Conservation (phyloP, 140 eudicot species). For the Senecio squalidus region DNA sequence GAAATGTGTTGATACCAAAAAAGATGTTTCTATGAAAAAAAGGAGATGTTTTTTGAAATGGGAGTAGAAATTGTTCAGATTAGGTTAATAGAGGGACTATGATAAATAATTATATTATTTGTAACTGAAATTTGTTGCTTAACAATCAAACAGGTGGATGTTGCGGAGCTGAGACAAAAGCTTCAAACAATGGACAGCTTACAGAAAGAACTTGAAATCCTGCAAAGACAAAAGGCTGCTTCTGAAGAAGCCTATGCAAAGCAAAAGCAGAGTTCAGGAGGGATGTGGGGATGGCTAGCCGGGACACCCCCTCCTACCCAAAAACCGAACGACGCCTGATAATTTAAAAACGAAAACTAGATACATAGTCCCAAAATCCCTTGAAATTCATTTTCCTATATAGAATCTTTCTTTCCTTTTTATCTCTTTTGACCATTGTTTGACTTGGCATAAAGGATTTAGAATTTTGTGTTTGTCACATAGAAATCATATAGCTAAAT, state of each 20-base stretch:
- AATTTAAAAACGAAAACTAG: slow-evolving; percentile 13
- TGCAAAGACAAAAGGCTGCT: slow-evolving; percentile 96
- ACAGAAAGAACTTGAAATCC: slow-evolving; percentile 87
- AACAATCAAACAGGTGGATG: slow-evolving; percentile 72
- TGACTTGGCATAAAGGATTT: slow-evolving; percentile 24
- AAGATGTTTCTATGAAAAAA: neutral
- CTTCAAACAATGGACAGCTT: slow-evolving; percentile 88
- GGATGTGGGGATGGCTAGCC: slow-evolving; percentile 99
- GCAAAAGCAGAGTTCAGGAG: slow-evolving; percentile 84
- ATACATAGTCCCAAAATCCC: slow-evolving; percentile 15
- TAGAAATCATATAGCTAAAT: slow-evolving; percentile 29
- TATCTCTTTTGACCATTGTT: slow-evolving; percentile 6
- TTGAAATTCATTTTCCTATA: slow-evolving; percentile 22
- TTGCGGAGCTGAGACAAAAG: slow-evolving; percentile 95
- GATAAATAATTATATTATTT: too few relatives aligned
- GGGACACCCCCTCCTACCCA: slow-evolving; percentile 53
- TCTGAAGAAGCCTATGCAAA: slow-evolving; percentile 94
- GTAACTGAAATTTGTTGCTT: too few relatives aligned
- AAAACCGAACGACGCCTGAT: too few relatives aligned
- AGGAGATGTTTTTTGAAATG: too few relatives aligned
- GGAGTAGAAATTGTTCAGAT: too few relatives aligned
- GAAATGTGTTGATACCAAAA: too few relatives aligned
- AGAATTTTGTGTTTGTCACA: slow-evolving; percentile 15
- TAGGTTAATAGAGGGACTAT: too few relatives aligned
- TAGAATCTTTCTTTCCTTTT: slow-evolving; percentile 1